Evolutionary conservation across 768 basidiomycete species (phyloP).

Genomic region (Leccinum imitatum): DNA sequence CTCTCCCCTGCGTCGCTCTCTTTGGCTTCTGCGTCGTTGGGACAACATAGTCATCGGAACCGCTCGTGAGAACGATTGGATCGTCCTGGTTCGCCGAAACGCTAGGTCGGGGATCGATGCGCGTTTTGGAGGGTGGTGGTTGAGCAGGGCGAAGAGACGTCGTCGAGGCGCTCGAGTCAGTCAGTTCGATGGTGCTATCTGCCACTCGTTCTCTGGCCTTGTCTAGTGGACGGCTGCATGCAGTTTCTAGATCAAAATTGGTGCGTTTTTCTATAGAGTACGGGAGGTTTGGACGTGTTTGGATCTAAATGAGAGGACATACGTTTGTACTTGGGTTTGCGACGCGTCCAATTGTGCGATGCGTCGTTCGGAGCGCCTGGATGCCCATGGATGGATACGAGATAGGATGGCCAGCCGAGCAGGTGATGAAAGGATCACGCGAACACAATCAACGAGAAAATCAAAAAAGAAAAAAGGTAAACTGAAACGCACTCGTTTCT

Average conservation of each 20-base stretch:
- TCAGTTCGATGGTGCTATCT: slow-evolving; percentile 18
- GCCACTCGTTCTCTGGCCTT: slow-evolving; percentile 6
- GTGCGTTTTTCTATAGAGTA: slow-evolving; percentile 16
- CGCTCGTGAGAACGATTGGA: slow-evolving; percentile 27
- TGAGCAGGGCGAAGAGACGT: slow-evolving; percentile 6
- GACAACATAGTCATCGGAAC: slow-evolving; percentile 20
- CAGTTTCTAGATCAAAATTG: slow-evolving; percentile 7
- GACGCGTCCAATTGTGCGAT: slow-evolving; percentile 19
- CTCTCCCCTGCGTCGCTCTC: neutral
- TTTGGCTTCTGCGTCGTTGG: slow-evolving; percentile 3
- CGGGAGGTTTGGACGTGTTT: neutral
- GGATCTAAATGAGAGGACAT: slow-evolving; percentile 1
- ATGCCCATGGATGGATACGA: neutral
- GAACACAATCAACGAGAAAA: neutral
- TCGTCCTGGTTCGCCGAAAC: slow-evolving; percentile 2
- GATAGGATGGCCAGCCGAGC: neutral
- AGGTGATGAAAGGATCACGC: neutral
- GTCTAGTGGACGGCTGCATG: slow-evolving; percentile 12
- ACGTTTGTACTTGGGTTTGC: slow-evolving; percentile 17
- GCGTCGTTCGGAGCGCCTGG: slow-evolving; percentile 6
- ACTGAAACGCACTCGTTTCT: slow-evolving; percentile 17
- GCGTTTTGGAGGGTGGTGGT: neutral
- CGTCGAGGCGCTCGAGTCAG: slow-evolving; percentile 24
- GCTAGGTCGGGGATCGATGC: neutral
- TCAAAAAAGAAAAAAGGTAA: neutral